Base-by-base conservation (phyloP, 2,329 filamentous ascomycete genomes). In the Arthrobotrys musiformis region DNA sequence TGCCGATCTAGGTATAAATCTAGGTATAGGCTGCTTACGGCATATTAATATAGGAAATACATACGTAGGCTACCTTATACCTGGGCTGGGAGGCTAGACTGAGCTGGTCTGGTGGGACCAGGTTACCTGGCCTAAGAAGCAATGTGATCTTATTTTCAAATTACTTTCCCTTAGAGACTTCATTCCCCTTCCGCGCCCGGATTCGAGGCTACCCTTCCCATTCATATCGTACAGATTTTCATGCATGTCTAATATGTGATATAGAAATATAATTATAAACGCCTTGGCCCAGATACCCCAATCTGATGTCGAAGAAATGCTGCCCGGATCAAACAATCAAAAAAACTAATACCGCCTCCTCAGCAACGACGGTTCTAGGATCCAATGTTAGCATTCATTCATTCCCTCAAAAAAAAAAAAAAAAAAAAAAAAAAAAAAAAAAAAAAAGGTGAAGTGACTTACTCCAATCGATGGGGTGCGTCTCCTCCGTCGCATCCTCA, bases 401-500 rank as follows among this genome's bases (percentile, higher is more conserved):
- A 8, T 19, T 42, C 15, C n/a, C 2, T 42, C 30, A 9, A 4
- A 5, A 4, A 33, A 9, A 33, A 9, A n/a, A n/a, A n/a, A n/a
- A n/a, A 66, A 19, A 44, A 2, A n/a, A 19, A 2, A 15, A 50
- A 17, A 40, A 44, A 22, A 2, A 1, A 22, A 33, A 4, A 35
- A 4, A 56, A 19, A n/a, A 6, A 19, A 15, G 2, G 19, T 30
- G 8, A 26, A n/a, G 13, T 35, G 19, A 73, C 74, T 72, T 63
- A 78, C 74, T 93, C 95, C 95, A 99, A 50, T 96, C 91, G 48
- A 99, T 84, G 1, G 95, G 95, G 84, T 98, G 93, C 1, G 92
- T 92, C 83, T 98, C 93, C 40, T 92, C 91, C 0, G 94, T 97
- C 17, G 95, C 95, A 64, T 91, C 89, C 54, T 96, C 93, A 83